Conservation (phyloP, 352 stramenopile species). For the Phytophthora melonis region DNA sequence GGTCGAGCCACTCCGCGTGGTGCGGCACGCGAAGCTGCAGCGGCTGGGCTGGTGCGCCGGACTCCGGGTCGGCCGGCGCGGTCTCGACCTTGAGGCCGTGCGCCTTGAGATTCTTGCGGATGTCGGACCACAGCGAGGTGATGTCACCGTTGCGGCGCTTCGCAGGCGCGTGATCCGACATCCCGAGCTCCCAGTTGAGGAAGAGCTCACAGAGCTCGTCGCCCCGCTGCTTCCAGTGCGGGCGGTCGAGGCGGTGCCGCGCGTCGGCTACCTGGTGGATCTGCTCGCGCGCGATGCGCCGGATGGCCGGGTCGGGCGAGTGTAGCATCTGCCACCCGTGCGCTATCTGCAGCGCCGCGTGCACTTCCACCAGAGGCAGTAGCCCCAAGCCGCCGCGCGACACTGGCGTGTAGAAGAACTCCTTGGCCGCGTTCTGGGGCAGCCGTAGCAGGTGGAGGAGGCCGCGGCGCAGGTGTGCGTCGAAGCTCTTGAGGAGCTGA, state of each 20-base stretch:
- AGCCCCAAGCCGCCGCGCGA: no score
- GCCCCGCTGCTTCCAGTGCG: background rate
- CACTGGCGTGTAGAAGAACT: no score
- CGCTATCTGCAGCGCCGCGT: no score
- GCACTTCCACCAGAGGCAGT: no score
- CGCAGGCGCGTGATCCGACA: background rate
- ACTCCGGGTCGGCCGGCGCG: background rate
- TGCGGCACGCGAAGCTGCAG: slow-evolving; percentile 24
- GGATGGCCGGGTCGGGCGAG: slow-evolving; percentile 3
- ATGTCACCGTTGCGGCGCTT: slow-evolving; percentile 16
- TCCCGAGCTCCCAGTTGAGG: background rate
- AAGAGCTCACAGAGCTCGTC: slow-evolving; percentile 10
- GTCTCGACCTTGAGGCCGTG: no score
- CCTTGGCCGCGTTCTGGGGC: no score
- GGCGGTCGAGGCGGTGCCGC: slow-evolving; percentile 2
- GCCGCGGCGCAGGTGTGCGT: no score
- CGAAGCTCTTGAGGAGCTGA: no score
- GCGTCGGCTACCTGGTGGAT: slow-evolving; percentile 12
- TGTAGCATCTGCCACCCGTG: no score
- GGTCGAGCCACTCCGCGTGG: slow-evolving; percentile 1
- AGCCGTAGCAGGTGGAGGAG: no score
- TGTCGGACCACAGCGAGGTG: slow-evolving; percentile 26
- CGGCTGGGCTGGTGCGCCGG: background rate
- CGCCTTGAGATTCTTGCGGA: slow-evolving; percentile 3
- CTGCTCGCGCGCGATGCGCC: slow-evolving; percentile 8